phyloP scores from a whole-genome alignment of 768 basidiomycete species.

The Lentinula lateritia region DNA sequence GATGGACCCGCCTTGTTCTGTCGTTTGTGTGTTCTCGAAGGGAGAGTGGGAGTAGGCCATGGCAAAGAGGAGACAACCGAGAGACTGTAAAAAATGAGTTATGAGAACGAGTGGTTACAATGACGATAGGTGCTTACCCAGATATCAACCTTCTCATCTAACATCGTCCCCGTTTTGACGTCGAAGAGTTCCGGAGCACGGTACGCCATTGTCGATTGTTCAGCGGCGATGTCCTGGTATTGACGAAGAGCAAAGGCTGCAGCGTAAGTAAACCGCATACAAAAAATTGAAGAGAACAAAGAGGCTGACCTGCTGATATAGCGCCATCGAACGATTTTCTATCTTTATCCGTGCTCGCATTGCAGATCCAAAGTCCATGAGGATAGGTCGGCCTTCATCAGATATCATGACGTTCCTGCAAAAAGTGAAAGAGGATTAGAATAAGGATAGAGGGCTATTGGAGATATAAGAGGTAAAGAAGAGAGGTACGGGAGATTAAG shows the following conservation, averaged over 20 bases:
- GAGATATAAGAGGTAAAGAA: background rate
- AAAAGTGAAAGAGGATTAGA: background rate
- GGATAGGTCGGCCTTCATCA: slow-evolving; percentile 85
- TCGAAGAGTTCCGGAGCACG: slow-evolving; percentile 97
- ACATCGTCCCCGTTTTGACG: slow-evolving; percentile 80
- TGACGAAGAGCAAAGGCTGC: background rate
- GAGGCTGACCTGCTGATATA: slow-evolving; percentile 72
- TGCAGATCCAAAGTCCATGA: slow-evolving; percentile 98
- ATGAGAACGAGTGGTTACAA: slow-evolving; percentile 5
- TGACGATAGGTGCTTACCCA: slow-evolving; percentile 58
- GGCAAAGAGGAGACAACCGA: slow-evolving; percentile 93
- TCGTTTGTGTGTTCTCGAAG: slow-evolving; percentile 89
- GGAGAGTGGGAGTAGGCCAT: slow-evolving; percentile 95
- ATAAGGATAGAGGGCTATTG: background rate
- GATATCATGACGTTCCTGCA: slow-evolving; percentile 95
- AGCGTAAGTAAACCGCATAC: background rate
- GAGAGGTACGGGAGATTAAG: background rate
- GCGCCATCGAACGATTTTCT: slow-evolving; percentile 78
- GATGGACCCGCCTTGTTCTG: slow-evolving; percentile 92
- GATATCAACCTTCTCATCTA: slow-evolving; percentile 96
- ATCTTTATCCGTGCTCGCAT: slow-evolving; percentile 81
- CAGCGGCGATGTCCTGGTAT: slow-evolving; percentile 83
- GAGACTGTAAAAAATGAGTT: slow-evolving; percentile 50
- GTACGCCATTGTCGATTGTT: slow-evolving; percentile 98
- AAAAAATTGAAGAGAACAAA: background rate